Base-by-base conservation (phyloP, 2,329 filamentous ascomycete species). In the Arachnopeziza araneosa region DNA sequence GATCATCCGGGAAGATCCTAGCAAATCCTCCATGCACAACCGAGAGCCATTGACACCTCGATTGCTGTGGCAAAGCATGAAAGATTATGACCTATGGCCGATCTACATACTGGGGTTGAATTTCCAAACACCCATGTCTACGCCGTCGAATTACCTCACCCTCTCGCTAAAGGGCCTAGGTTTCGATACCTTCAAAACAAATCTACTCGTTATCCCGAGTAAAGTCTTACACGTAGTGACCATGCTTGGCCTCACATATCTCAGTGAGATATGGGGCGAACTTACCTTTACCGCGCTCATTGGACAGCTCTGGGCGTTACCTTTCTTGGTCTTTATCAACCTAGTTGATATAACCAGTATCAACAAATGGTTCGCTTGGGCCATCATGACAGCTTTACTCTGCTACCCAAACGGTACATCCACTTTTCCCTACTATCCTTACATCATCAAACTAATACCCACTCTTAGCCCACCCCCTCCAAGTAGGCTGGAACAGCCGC, bases 131-230 rank as follows among this genome's bases (percentile, higher is more conserved):
- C 85, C 85, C 0, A 75, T 75, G 62, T 48, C 59, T 17, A 61
- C 77, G 0, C 79, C 81, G 0, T 70, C 75, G 0, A 76, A 76
- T n/a, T 88, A 87, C 62, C 75, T 89, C 4, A 85, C 85, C 0
- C 77, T 86, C 6, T 83, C 80, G 1, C 76, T 88, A 5, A 78
- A 79, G 54, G 74, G 76, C 1, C 73, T 87, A 0, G 85, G 79
- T 1, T 87, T 86, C 72, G 74, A 77, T 63, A 83, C 81, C 1
- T 86, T 89, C 70, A 74, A 83, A 24, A 79, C 84, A 1, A 89
- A 88, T 67, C 70, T 89, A 49, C 77, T 89, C 10, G 79, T 81
- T 1, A 87, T 89, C 19, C 80, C 83, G 0, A 79, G 75, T 5
- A 78, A 79, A 59, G 75, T 77, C 1, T 66, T 82, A 14, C 78